Evolutionary conservation across 2,329 filamentous ascomycete species (phyloP), one percentile per base, ranked within the genome.

Genomic region (Endoconidiophora polonica): DNA sequence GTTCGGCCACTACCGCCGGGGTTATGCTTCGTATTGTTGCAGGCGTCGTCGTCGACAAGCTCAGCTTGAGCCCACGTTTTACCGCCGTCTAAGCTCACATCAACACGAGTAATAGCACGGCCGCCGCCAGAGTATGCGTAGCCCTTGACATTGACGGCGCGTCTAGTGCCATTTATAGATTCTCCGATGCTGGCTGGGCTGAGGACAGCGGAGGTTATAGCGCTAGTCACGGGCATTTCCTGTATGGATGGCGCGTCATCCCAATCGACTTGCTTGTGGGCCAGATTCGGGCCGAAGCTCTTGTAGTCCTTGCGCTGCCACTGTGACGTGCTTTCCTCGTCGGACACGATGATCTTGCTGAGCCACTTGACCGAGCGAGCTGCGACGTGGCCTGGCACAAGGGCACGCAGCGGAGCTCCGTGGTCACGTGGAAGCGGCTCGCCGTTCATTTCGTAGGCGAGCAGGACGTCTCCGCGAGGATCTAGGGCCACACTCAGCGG

Each of bases 311-410:
- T 69, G 20, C 74, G 68, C 58, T 83, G 77, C 77, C 78, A 81
- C 58, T 80, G 73, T 41, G 72, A 78, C 3, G 69, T 63, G 56
- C 76, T 79, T 60, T 84, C 80, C 55, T 83, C 79, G 50, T 78
- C 76, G 38, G 76, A 74, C 1, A 83, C 66, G 0, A 74, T 70
- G 49, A 84, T 77, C 42, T 73, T 72, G 54, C 70, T 76, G 2
- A 84, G 65, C 80, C 79, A 84, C 58, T 84, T 84, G 55, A 82
- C 79, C 4, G 74, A 78, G 1, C 79, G 69, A 1, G 79, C 80
- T 1, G 78, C 80, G 2, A 82, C 79, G 46, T 77, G 72, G 0
- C 80, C 80, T 0, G 79, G 77, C 0, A 82, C 75, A 2, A 82
- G 66, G 0, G 72, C 71, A 1, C 78, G 68, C 12, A 82, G 61